Base-by-base conservation (phyloP, 768 basidiomycete genomes). In the Mycena galericulata region DNA sequence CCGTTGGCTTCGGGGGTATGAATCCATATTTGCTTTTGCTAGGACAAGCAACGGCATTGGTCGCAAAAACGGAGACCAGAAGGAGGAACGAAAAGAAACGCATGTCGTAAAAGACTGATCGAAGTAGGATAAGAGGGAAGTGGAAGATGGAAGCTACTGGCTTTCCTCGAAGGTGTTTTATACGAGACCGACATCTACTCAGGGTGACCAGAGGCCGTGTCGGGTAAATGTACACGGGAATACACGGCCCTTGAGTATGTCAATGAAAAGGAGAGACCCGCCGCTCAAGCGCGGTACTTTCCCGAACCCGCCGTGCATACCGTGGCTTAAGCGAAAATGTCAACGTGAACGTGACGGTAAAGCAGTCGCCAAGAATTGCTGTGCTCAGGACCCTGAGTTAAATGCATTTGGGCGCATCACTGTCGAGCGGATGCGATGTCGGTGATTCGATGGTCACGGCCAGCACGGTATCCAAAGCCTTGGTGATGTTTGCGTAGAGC, bases 1-100 rank as follows among this genome's bases (percentile, higher is more conserved):
- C 70, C 40, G 67, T 65, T 1, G 57, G 27, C 58, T 57, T 66
- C 6, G 67, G 67, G 20, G 66, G 62, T 7, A 65, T 57, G 38
- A 68, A 68, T 4, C 62, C 70, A 57, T 60, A 68, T 32, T 47
- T 57, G 47, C 43, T 32, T 36, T 65, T 24, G 11, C 64, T 45
- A 22, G 69, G 60, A 11, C 64, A 66, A 29, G 65, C 64, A 45
- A 40, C 38, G 11, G 46, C 46, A 9, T 36, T 47, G 49, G 45
- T 41, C 10, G 53, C 45, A 49, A 55, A 56, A 32, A 49, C 34
- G 2, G 61, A 45, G 47, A 53, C 26, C 18, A 55, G 18, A 22
- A 51, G 26, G 24, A 62, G 53, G 24, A 62, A 47, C 17, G 67
- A 68, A 46, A 53, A 24, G 36, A 50, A 56, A 32, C 22, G 66